A percentile compares a stretch with the other conserved stretches of the same genome.
Evolutionary conservation across 768 basidiomycete species (phyloP).

Genomic region (Mycena albidolilacea): DNA sequence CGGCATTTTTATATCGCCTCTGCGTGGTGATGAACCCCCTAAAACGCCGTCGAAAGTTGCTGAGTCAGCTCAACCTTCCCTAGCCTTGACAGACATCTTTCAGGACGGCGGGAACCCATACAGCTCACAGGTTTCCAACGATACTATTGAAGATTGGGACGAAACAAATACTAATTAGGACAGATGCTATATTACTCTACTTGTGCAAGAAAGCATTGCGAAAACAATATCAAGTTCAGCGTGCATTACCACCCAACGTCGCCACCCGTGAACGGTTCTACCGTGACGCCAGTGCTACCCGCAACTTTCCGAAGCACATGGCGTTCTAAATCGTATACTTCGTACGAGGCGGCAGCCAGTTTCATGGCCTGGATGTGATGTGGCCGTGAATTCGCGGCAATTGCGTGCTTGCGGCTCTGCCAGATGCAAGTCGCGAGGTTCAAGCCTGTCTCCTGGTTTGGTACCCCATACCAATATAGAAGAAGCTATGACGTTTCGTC

Average conservation of each 20-base stretch:
- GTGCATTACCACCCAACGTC: slow-evolving; percentile 79
- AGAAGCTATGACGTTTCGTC: slow-evolving; percentile 66
- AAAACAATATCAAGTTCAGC: neutral
- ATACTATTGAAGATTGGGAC: slow-evolving; percentile 59
- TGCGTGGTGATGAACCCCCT: slow-evolving; percentile 36
- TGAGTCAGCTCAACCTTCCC: neutral
- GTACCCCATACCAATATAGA: slow-evolving; percentile 95
- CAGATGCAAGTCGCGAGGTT: slow-evolving; percentile 98
- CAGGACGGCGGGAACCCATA: neutral
- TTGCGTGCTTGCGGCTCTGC: slow-evolving; percentile 89
- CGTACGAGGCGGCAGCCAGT: slow-evolving; percentile 83
- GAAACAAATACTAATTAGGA: slow-evolving; percentile 32
- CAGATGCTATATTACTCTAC: slow-evolving; percentile 21
- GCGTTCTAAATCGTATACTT: slow-evolving; percentile 84
- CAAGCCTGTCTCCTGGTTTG: slow-evolving; percentile 79
- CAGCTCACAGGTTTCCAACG: slow-evolving; percentile 48
- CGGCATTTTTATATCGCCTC: slow-evolving; percentile 56
- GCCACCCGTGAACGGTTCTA: slow-evolving; percentile 73
- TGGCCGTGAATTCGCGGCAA: slow-evolving; percentile 84
- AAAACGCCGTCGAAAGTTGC: slow-evolving; percentile 9
- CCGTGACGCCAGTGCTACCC: slow-evolving; percentile 69
- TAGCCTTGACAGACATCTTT: neutral
- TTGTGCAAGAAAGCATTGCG: slow-evolving; percentile 36
- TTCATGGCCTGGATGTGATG: slow-evolving; percentile 88
- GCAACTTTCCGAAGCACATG: slow-evolving; percentile 77